A percentile compares a stretch with the other conserved stretches of the same genome.
phyloP scores from a whole-genome alignment of 23 red algal species.

The Gracilaria domingensis region DNA sequence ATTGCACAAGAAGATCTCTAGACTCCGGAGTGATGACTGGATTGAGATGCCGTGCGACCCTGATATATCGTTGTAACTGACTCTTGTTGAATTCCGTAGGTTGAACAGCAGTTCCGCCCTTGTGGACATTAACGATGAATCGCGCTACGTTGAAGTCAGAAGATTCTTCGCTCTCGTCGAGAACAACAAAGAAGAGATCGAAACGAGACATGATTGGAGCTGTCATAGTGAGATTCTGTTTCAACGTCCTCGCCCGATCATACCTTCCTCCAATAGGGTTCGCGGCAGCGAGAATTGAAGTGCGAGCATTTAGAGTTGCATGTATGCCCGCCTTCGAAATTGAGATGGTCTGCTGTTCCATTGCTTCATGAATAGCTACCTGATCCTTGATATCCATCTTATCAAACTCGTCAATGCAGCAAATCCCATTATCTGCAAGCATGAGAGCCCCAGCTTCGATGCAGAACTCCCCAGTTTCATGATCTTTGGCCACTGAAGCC shows the following conservation, averaged over 20 bases:
- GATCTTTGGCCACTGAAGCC: slow-evolving; percentile 94
- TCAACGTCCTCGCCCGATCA: slow-evolving; percentile 88
- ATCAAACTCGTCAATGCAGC: slow-evolving; percentile 99
- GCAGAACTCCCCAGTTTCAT: slow-evolving; percentile 97
- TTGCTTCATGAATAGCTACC: slow-evolving; percentile 99
- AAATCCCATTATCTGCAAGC: slow-evolving; percentile 98
- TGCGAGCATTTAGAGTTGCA: slow-evolving; percentile 96
- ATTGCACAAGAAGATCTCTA: slow-evolving; percentile 83
- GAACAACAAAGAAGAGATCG: slow-evolving; percentile 99
- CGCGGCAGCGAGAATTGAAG: slow-evolving; percentile 96
- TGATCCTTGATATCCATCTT: slow-evolving; percentile 99
- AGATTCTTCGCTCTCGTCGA: slow-evolving; percentile 94
- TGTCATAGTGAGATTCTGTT: slow-evolving; percentile 95
- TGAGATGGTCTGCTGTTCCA: slow-evolving; percentile 99
- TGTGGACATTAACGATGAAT: slow-evolving; percentile 91
- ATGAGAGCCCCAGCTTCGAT: slow-evolving; percentile 99
- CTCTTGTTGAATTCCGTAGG: slow-evolving; percentile 69
- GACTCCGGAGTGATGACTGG: slow-evolving; percentile 84
- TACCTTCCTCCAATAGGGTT: slow-evolving; percentile 97
- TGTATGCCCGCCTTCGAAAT: slow-evolving; percentile 99
- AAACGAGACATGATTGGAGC: slow-evolving; percentile 99
- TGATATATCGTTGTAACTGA: slow-evolving; percentile 88
- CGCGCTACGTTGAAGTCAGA: slow-evolving; percentile 89
- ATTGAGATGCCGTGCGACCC: slow-evolving; percentile 85
- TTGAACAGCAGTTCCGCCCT: slow-evolving; percentile 44